Conservation (phyloP, 768 basidiomycete species). For the Vararia minispora region DNA sequence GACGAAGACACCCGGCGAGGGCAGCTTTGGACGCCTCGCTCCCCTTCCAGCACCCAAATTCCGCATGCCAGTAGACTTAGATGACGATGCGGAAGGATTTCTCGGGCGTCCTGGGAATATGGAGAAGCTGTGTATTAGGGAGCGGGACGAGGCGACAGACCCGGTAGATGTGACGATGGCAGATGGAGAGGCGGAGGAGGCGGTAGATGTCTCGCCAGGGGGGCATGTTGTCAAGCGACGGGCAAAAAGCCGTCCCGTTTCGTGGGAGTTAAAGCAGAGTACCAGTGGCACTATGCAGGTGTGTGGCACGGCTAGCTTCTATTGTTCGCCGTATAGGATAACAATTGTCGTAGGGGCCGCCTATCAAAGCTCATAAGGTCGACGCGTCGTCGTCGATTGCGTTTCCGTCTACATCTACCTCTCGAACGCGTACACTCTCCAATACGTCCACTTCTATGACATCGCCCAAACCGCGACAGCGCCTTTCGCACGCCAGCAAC, state of each 20-base stretch:
- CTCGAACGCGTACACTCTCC: constrained; percentile 8
- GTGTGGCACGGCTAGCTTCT: no score
- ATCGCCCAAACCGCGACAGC: constrained; percentile 11
- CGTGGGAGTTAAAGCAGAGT: constrained; percentile 36
- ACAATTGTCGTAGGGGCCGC: no score
- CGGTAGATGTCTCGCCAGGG: constrained; percentile 62
- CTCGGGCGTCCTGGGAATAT: constrained; percentile 11
- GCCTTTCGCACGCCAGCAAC: constrained; percentile 9
- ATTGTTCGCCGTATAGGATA: no score
- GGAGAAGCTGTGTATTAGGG: constrained; percentile 9
- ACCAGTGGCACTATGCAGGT: constrained; percentile 19
- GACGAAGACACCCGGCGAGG: constrained; percentile 9
- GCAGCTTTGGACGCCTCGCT: constrained; percentile 13
- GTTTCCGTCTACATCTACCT: constrained; percentile 12
- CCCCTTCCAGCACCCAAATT: constrained; percentile 15
- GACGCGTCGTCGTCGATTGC: constrained; percentile 9
- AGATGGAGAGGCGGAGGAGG: constrained; percentile 39
- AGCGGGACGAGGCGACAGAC: constrained; percentile 2
- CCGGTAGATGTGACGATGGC: constrained; percentile 25
- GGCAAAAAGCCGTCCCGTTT: constrained; percentile 62
- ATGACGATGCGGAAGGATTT: constrained; percentile 7
- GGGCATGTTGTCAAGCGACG: constrained; percentile 69
- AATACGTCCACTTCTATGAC: constrained; percentile 8
- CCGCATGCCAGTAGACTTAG: constrained; percentile 6
- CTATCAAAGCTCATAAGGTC: constrained; percentile 7